Base-by-base conservation (phyloP, 139 green algal species). In the Asterochloris sp. region DNA sequence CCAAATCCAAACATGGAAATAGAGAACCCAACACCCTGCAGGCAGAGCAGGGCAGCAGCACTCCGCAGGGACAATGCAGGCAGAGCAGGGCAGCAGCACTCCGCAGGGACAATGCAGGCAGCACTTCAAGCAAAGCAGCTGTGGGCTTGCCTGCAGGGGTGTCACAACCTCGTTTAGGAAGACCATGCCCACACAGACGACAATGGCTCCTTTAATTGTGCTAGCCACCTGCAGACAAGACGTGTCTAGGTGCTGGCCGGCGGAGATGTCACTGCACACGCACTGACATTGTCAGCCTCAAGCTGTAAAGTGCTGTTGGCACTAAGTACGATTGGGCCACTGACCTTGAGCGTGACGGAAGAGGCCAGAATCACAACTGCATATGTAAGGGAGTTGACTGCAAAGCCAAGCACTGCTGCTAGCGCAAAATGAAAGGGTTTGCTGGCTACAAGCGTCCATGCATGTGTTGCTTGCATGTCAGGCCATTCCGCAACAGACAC, bases 301-400 rank as follows among this genome's bases (percentile, higher is more conserved):
- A 54, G n/a, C n/a, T n/a, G n/a, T n/a, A n/a, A n/a, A n/a, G n/a
- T n/a, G n/a, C n/a, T n/a, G n/a, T n/a, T n/a, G n/a, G n/a, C n/a
- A n/a, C n/a, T n/a, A n/a, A n/a, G 2, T 54, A 54, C 38, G 6
- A 10, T 54, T 6, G 2, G 38, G 38, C 38, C 0, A 28, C 26
- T 11, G 69, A 96, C 91, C 87, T 96, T 97, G 62, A 97, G 90
- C 0, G 93, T 97, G 14, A 97, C 88, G 2, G 86, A 92, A 0
- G 87, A 92, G 26, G 92, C 87, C 1, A 93, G 83, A 85, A 96
- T 93, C 78, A 98, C 97, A 78, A 94, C 91, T 15, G 92, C 91
- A 83, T 97, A 98, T 0, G 95, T 91, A 29, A 98, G 87, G 0
- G 87, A 77, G 79, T 98, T 98, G 69, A 97, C 93, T 16, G 74